phyloP scores from a whole-genome alignment of 805 yeast species.

The Lachancea mirantina region DNA sequence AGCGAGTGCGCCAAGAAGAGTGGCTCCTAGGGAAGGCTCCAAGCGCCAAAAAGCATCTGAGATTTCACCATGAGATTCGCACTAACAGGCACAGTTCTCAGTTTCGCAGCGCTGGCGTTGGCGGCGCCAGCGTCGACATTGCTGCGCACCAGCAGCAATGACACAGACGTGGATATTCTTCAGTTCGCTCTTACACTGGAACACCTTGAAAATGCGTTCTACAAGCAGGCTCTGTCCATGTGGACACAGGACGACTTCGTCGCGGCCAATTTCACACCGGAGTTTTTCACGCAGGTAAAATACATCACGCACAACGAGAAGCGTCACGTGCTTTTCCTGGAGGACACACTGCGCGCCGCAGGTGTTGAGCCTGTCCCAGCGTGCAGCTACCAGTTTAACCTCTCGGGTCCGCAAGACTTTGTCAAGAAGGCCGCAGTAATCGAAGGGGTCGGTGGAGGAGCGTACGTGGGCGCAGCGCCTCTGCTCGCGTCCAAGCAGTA shows the following conservation, averaged over 20 bases:
- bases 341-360: slow-evolving; percentile 2
- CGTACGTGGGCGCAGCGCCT: slow-evolving; percentile 8
- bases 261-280: slow-evolving; percentile 5
- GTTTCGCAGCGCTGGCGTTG: no score
- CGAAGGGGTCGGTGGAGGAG: slow-evolving; percentile 7
- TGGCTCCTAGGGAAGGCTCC: no score
- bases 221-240: slow-evolving; percentile 6
- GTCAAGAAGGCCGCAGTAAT: slow-evolving; percentile 3
- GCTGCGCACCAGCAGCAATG: no score
- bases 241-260: slow-evolving; percentile 6
- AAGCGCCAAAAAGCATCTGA: no score
- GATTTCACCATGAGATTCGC: no score
- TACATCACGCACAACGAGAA: slow-evolving; percentile 9
- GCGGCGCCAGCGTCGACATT: no score
- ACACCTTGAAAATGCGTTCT: slow-evolving; percentile 7
- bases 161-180: slow-evolving; percentile 5
- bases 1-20: no score
- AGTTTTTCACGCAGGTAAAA: slow-evolving; percentile 7
- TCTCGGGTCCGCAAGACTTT: slow-evolving; percentile 1
- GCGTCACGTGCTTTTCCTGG: slow-evolving; percentile 4
- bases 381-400: slow-evolving; percentile 5
- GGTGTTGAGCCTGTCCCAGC: slow-evolving; percentile 7
- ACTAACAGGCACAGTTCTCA: no score
- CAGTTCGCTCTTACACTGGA: slow-evolving; percentile 8
- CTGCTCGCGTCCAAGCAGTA: slow-evolving; percentile 4